These are phyloP conservation scores for Monoraphidium neglectum DNA, from an alignment of 139 green algal genomes.

Conservation along the genomic window DNA sequence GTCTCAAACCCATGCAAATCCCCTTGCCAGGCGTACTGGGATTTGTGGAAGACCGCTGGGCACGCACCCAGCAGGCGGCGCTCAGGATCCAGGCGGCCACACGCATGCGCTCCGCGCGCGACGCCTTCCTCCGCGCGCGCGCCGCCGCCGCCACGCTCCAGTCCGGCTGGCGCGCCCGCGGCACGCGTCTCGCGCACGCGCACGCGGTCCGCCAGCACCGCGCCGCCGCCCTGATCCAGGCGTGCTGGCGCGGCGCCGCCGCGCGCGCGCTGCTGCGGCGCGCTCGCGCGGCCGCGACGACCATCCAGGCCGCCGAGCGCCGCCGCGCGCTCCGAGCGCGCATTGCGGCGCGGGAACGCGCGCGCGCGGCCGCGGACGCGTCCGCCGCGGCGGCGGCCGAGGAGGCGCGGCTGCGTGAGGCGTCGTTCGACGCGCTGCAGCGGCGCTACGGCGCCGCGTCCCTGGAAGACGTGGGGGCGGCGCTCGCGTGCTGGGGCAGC, in stretches of 20 bases:
- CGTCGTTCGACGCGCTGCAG: constrained; percentile 44
- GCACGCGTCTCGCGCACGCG: constrained; percentile 13
- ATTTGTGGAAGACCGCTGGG: constrained; percentile 63
- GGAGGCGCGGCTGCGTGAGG: constrained; percentile 31
- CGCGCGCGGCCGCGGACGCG: constrained; percentile 27
- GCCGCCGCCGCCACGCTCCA: constrained; percentile 43
- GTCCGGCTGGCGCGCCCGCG: constrained; percentile 34
- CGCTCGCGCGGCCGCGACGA: constrained; percentile 17
- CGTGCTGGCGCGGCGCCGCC: constrained; percentile 14
- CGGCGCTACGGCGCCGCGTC: constrained; percentile 32
- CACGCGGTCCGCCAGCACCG: constrained; percentile 23
- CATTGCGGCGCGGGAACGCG: constrained; percentile 31
- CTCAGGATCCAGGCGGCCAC: constrained; percentile 31
- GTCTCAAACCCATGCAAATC: too few species aligned
- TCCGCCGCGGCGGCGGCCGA: constrained; percentile 26
- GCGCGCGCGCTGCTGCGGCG: background rate
- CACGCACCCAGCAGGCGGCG: constrained; percentile 33
- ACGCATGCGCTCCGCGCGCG: constrained; percentile 37
- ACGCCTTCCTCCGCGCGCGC: constrained; percentile 5
- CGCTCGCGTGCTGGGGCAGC: constrained; percentile 36
- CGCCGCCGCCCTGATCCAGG: constrained; percentile 44
- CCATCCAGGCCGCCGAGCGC: constrained; percentile 62
- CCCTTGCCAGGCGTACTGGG: constrained; percentile 84
- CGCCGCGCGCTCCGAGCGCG: constrained; percentile 32
- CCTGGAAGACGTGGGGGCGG: constrained; percentile 49